Evolutionary conservation across 2,329 filamentous ascomycete genomes (phyloP), one percentile per base, ranked within the genome.

Genomic region (Venturiaceae sp.): DNA sequence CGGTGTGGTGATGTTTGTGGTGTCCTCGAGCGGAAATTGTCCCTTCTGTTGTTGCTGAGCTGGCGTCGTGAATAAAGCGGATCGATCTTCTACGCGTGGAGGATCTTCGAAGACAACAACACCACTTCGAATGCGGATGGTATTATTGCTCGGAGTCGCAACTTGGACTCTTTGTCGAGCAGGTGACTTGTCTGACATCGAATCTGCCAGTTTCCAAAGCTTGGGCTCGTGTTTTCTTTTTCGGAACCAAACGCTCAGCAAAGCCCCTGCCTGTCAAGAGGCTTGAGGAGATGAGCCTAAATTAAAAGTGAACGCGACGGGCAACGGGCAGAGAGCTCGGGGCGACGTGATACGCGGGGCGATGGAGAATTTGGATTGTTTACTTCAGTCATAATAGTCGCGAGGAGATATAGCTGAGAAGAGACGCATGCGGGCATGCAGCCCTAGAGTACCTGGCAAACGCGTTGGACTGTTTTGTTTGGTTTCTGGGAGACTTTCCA

Each of bases 21-120:
- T 28, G 44, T 47, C 55, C 21, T 33, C 28, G 30, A 69, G 61
- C 65, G 58, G 50, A 46, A 60, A 28, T 32, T 46, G n/a, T 30
- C 23, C 33, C 28, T 16, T 32, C 28, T 41, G 54, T 44, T 47
- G 54, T 57, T 30, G 3, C 39, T 33, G 54, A 5, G 44, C 11
- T 50, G 44, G 11, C 21, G 52, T 14, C 30, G n/a, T n/a, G n/a
- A n/a, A n/a, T n/a, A n/a, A n/a, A n/a, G 46, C 46, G 13, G 46
- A 21, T 13, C 13, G 46, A 16, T 11, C 21, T 16, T 11, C 46
- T 52, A 21, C 23, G 23, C 8, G 26, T n/a, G 44, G 26, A 28
- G 44, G 19, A 50, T 50, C 26, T 7, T 50, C 44, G 19, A 50
- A 30, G 26, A 30, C 44, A 50, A 14, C 41, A 46, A n/a, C 23